Evolutionary conservation across 768 basidiomycete genomes (phyloP), one percentile per base, ranked within the genome.

Genomic region (Pisolithus marmoratus): DNA sequence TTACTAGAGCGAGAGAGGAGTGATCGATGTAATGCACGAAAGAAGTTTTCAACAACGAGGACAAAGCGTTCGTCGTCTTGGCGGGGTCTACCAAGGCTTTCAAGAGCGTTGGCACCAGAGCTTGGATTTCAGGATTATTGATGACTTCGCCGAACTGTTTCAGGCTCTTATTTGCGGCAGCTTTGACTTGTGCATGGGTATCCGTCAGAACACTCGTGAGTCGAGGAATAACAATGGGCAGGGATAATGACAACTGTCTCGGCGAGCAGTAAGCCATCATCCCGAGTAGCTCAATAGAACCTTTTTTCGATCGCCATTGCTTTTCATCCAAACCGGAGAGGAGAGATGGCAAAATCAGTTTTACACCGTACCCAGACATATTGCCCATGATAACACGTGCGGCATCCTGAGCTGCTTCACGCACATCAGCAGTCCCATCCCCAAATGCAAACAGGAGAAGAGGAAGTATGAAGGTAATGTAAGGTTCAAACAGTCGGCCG

Each of bases 261-360:
- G 95, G 96, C 8, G 96, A 93, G 65, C 94, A 95, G 69, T 95
- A 98, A 1, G 96, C 96, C 94, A 98, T 98, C 79, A 94, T 90
- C 22, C 96, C 96, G 53, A 99, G 73, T 6, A 98, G 72, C 65
- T 99, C 96, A 54, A 98, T 97, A 7, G 94, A 94, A 2, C 95
- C 96, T 67, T 90, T 90, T 74, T 98, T 98, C 1, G 93, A 91
- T 14, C 96, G 79, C 96, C 96, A 98, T 63, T 98, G 95, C 64
- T 95, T 97, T 67, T 98, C 96, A 58, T 98, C 94, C 48, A 98
- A 72, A 22, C 94, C 94, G 37, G 85, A 85, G 9, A 99, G 76
- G 20, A 99, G 68, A n/a, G 88, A 86, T 0, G 96, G 95, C 15
- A 98, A 71, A 54, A 99, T 93, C 42, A 94, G 81, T 70, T 99